Evolutionary conservation across 2,329 filamentous ascomycete species (phyloP).

Genomic region (Fusarium irregulare): DNA sequence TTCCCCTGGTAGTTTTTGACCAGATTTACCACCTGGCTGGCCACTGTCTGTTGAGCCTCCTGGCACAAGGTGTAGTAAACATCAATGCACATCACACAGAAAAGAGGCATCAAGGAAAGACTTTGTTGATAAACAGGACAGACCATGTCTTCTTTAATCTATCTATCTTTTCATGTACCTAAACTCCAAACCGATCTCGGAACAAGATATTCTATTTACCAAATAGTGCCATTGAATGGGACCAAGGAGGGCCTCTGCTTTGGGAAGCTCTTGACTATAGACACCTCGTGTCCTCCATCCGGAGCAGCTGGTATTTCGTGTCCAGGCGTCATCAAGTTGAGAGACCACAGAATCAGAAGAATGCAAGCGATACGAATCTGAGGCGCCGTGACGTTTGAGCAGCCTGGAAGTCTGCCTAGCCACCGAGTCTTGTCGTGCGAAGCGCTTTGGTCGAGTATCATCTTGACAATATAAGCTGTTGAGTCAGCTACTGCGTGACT

Average conservation of each 20-base stretch:
- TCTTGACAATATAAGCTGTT: conserved; percentile 7
- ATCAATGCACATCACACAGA: too few relatives aligned
- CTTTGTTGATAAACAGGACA: too few relatives aligned
- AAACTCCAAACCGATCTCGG: too few relatives aligned
- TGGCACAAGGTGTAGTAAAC: too few relatives aligned
- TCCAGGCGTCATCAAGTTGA: not conserved
- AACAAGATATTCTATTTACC: too few relatives aligned
- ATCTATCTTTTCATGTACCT: too few relatives aligned
- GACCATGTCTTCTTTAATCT: too few relatives aligned
- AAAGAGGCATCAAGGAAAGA: too few relatives aligned
- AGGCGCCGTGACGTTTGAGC: not conserved
- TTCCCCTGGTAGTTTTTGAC: too few relatives aligned
- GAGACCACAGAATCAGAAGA: not conserved
- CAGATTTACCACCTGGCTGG: too few relatives aligned
- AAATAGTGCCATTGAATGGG: not conserved
- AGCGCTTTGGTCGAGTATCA: not conserved
- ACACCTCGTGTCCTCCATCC: not conserved
- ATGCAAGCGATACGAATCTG: not conserved
- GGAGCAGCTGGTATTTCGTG: not conserved
- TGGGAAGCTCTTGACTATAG: not conserved
- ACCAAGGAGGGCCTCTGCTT: not conserved
- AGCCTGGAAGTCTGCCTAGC: accelerated
- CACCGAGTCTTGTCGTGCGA: not conserved
- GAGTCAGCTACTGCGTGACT: conserved; percentile 36
- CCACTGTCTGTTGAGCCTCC: too few relatives aligned